Conservation (phyloP, 768 basidiomycete species). For the Rhodotorula taiwanensis region DNA sequence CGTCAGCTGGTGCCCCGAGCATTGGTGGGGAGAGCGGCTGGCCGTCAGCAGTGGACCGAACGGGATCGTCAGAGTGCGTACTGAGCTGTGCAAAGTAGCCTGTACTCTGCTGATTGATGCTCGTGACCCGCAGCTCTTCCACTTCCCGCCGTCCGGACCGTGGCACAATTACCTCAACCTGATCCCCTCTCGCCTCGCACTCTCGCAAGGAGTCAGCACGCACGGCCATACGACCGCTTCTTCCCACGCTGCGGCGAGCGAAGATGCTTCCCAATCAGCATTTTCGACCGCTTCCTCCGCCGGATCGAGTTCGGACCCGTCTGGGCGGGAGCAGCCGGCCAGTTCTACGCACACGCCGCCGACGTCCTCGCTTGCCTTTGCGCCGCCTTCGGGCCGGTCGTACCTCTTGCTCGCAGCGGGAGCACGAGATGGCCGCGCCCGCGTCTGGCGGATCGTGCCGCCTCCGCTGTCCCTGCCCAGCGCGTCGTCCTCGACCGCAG, state of each 20-base stretch:
- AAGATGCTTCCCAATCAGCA: neutral
- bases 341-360: conserved; percentile 49
- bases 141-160: conserved; percentile 54
- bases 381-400: conserved; percentile 83
- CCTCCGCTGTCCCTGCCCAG: conserved; percentile 47
- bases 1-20: conserved; percentile 90
- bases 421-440: conserved; percentile 72
- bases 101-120: neutral
- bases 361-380: conserved; percentile 82
- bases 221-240: neutral
- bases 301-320: conserved; percentile 43
- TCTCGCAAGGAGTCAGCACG: conserved; percentile 1
- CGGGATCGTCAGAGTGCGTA: conserved; percentile 66
- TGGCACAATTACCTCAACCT: conserved; percentile 50
- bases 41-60: conserved; percentile 67
- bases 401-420: conserved; percentile 93
- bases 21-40: conserved; percentile 87
- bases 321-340: conserved; percentile 41
- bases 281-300: neutral
- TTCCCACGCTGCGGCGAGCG: conserved; percentile 42
- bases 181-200: conserved; percentile 39
- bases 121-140: conserved; percentile 58
- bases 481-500: too few relatives aligned
- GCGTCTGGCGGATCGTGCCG: conserved; percentile 80
- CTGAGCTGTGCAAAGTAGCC: too few relatives aligned